Conservation (phyloP, 2,329 filamentous ascomycete genomes). For the Dactylonectria macrodidyma region DNA sequence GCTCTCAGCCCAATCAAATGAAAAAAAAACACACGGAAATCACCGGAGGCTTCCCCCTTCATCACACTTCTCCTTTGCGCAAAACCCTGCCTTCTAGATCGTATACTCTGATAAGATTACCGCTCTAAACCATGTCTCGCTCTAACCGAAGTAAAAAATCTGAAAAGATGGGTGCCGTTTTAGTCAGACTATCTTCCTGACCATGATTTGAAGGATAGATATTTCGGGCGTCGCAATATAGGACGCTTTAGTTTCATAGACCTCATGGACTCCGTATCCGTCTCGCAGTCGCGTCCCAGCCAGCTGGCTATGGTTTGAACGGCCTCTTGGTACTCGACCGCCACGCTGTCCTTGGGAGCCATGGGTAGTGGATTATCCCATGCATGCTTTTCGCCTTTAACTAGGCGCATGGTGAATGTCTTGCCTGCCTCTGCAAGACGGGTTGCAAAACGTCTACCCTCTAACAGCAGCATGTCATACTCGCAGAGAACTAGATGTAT, state of each 20-base stretch:
- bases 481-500: slow-evolving; percentile 75
- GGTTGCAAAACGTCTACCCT: slow-evolving; percentile 73
- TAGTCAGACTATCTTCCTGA: slow-evolving; percentile 45
- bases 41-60: neutral
- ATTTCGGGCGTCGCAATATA: slow-evolving; percentile 50
- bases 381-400: slow-evolving; percentile 62
- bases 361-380: slow-evolving; percentile 66
- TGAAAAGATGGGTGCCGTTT: neutral
- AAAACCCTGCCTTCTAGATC: neutral
- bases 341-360: slow-evolving; percentile 60
- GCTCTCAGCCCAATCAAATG: neutral
- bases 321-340: slow-evolving; percentile 63
- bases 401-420: slow-evolving; percentile 58
- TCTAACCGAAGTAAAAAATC: neutral
- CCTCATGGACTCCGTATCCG: slow-evolving; percentile 53
- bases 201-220: slow-evolving; percentile 52
- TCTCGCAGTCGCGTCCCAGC: slow-evolving; percentile 57
- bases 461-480: slow-evolving; percentile 74
- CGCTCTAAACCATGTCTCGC: neutral
- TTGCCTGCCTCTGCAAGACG: slow-evolving; percentile 61
- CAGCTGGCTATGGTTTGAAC: slow-evolving; percentile 58
- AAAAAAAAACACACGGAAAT: neutral
- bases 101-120: neutral
- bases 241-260: slow-evolving; percentile 54
- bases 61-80: neutral